These are phyloP conservation scores for Starmerella asiatica DNA, from an alignment of 805 yeast genomes.

Conservation along the genomic window DNA sequence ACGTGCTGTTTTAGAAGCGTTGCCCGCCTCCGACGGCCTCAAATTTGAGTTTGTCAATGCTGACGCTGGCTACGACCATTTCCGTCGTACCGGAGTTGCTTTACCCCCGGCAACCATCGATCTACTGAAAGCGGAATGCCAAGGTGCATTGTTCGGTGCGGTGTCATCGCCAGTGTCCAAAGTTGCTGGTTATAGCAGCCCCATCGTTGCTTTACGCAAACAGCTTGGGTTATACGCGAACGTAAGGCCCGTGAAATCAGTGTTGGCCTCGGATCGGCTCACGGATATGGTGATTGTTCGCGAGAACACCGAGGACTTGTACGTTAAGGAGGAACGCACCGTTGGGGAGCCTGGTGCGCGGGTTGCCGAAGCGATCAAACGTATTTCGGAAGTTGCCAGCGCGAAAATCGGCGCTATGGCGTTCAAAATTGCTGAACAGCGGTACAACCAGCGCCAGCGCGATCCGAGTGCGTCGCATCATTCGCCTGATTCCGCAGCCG, in stretches of 20 bases:
- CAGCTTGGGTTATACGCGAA: slow-evolving; percentile 89
- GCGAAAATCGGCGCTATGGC: slow-evolving; percentile 81
- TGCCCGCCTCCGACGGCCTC: slow-evolving; percentile 53
- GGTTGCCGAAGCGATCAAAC: slow-evolving; percentile 95
- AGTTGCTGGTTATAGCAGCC: slow-evolving; percentile 94
- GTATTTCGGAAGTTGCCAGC: slow-evolving; percentile 83
- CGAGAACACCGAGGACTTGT: slow-evolving; percentile 96
- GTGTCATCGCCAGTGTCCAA: slow-evolving; percentile 86
- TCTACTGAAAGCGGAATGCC: slow-evolving; percentile 64
- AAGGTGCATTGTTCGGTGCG: slow-evolving; percentile 96
- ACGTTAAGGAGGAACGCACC: slow-evolving; percentile 81
- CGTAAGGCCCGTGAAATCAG: slow-evolving; percentile 94
- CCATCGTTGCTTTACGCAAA: slow-evolving; percentile 97
- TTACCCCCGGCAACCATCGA: slow-evolving; percentile 86
- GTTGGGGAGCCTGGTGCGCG: slow-evolving; percentile 66
- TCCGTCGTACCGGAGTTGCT: slow-evolving; percentile 90
- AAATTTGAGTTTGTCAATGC: slow-evolving; percentile 75
- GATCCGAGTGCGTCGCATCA: slow-evolving; percentile 27
- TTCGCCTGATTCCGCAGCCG: slow-evolving; percentile 45
- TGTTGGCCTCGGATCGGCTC: slow-evolving; percentile 69
- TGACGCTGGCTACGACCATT: slow-evolving; percentile 88
- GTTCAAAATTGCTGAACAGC: slow-evolving; percentile 79
- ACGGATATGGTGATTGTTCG: slow-evolving; percentile 97
- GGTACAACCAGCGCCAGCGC: slow-evolving; percentile 62
- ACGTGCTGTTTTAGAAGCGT: slow-evolving; percentile 65